Percentiles rank a stretch among this genome's conserved stretches.
phyloP scores from a whole-genome alignment of 2,329 filamentous ascomycete species.

The Coniosporium tulheliwenetii region DNA sequence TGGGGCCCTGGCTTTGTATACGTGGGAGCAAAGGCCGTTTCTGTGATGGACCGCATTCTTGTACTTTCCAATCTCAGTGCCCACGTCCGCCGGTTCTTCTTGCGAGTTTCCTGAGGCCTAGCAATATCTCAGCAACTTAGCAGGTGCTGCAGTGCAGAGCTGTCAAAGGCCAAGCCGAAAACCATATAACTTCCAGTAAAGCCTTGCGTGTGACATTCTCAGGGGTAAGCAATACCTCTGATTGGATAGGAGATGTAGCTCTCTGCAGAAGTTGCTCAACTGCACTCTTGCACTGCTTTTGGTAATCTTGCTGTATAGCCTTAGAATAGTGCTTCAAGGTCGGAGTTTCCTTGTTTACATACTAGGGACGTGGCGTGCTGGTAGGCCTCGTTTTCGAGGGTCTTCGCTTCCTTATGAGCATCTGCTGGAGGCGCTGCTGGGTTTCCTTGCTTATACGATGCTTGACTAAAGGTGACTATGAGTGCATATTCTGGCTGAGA shows the following conservation, averaged over 20 bases:
- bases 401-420: slow-evolving; percentile 43
- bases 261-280: slow-evolving; percentile 7
- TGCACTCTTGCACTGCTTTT: slow-evolving; percentile 23
- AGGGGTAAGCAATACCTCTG: too few relatives aligned
- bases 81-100: slow-evolving; percentile 1
- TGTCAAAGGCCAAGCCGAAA: too few relatives aligned
- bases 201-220: too few relatives aligned
- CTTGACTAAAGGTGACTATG: too few relatives aligned
- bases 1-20: slow-evolving; percentile 51
- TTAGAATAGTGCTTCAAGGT: slow-evolving; percentile 6
- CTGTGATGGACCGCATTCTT: slow-evolving; percentile 38
- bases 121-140: too few relatives aligned
- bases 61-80: slow-evolving; percentile 38
- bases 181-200: too few relatives aligned
- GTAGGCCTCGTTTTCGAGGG: slow-evolving; percentile 50
- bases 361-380: slow-evolving; percentile 42
- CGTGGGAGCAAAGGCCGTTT: slow-evolving; percentile 64
- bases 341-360: slow-evolving; percentile 19
- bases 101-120: too few relatives aligned
- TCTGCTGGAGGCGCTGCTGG: slow-evolving; percentile 29
- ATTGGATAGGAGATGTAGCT: too few relatives aligned
- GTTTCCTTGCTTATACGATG: slow-evolving; percentile 30
- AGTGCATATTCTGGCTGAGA: too few relatives aligned
- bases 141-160: too few relatives aligned
- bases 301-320: slow-evolving; percentile 38